These are phyloP conservation scores for Plasmodium cynomolgi DNA, from an alignment of 169 alveolate genomes.

Conservation along the genomic window DNA sequence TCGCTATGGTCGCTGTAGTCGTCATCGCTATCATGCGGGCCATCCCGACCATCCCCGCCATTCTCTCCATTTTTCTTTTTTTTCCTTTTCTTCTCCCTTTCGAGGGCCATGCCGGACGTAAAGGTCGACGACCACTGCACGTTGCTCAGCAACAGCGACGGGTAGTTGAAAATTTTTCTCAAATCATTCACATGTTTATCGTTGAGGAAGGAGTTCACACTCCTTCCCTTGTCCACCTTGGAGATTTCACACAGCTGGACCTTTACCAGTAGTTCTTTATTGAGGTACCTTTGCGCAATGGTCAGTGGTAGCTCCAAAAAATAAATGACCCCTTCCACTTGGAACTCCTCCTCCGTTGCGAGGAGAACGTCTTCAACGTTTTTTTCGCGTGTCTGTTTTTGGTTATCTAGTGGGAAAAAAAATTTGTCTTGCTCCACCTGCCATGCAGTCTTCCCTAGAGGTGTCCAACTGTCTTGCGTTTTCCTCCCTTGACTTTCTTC, in stretches of 20 bases:
- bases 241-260: constrained; percentile 10
- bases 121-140: constrained; percentile 59
- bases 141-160: constrained; percentile 25
- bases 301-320: constrained; percentile 27
- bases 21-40: background rate
- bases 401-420: background rate
- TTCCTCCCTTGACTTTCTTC: background rate
- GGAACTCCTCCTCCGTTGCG: background rate
- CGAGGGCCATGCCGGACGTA: constrained; percentile 10
- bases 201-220: background rate
- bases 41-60: background rate
- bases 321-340: constrained; percentile 29
- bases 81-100: constrained; percentile 10
- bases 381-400: background rate
- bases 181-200: constrained; percentile 37
- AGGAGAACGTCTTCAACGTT: constrained; percentile 1
- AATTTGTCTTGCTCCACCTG: background rate
- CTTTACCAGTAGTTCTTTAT: constrained; percentile 13
- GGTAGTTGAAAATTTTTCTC: constrained; percentile 25
- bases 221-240: background rate
- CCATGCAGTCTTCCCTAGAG: background rate
- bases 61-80: background rate
- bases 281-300: constrained; percentile 33
- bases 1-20: background rate
- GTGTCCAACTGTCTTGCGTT: background rate